A percentile compares a stretch with the other conserved stretches of the same genome.
Evolutionary conservation across 768 basidiomycete genomes (phyloP).

Genomic region (Suillus placidus): DNA sequence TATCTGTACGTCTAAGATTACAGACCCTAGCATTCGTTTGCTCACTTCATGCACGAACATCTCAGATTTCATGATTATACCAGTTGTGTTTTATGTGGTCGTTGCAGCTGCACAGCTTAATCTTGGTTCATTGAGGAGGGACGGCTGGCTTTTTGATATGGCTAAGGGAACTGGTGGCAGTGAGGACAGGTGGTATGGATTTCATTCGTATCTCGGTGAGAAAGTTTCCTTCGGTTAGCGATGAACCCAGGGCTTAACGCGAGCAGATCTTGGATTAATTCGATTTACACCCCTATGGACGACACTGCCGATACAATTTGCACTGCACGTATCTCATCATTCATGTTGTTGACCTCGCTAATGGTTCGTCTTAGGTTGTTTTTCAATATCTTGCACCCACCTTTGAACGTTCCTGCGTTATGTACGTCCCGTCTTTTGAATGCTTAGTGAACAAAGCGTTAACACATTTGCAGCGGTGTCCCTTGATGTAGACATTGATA

Average conservation of each 20-base stretch:
- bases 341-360: conserved; percentile 28
- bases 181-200: conserved; percentile 72
- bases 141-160: conserved; percentile 86
- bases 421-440: conserved; percentile 43
- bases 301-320: conserved; percentile 93
- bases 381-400: conserved; percentile 84
- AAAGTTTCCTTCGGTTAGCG: conserved; percentile 5
- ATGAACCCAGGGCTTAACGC: background rate
- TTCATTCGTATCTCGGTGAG: conserved; percentile 79
- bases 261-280: conserved; percentile 61
- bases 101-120: conserved; percentile 65
- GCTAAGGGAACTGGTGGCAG: conserved; percentile 36
- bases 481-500: conserved; percentile 85
- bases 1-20: conserved; percentile 54
- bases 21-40: conserved; percentile 21
- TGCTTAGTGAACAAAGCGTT: background rate
- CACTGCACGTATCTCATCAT: conserved; percentile 59
- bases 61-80: conserved; percentile 80
- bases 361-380: conserved; percentile 54
- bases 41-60: background rate
- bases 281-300: conserved; percentile 70
- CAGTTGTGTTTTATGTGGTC: conserved; percentile 81
- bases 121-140: conserved; percentile 56
- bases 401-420: conserved; percentile 87
- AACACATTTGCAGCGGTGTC: conserved; percentile 65